Evolutionary conservation across 805 yeast genomes (phyloP).

Genomic region (Starmerella apis): DNA sequence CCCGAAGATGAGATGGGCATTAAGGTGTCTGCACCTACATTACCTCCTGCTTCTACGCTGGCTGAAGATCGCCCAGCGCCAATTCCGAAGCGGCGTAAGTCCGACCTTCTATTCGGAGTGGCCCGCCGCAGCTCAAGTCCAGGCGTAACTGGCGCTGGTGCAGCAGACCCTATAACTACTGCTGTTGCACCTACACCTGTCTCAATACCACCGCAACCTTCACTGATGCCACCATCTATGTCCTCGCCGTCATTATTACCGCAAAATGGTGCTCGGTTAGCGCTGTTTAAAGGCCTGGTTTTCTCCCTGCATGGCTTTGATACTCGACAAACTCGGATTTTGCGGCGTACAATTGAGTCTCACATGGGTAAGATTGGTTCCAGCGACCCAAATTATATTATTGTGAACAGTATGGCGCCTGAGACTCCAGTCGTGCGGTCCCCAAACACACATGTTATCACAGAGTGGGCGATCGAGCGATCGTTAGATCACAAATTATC

Average conservation of each 20-base stretch:
- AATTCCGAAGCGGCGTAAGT: constrained; percentile 12
- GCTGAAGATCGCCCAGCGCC: neutral
- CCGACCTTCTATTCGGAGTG: constrained; percentile 7
- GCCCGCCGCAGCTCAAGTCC: constrained; percentile 4
- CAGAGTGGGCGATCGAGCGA: constrained; percentile 77
- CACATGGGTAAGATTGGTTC: constrained; percentile 35
- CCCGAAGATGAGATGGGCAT: constrained; percentile 10
- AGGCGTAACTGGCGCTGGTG: neutral
- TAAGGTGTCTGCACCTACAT: neutral
- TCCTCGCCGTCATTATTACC: neutral
- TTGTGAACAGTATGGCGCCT: constrained; percentile 27
- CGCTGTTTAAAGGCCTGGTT: constrained; percentile 36
- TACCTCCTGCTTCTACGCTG: neutral
- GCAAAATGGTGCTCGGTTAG: neutral
- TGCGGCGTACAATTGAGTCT: constrained; percentile 38
- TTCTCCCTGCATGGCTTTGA: constrained; percentile 40
- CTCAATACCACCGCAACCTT: neutral
- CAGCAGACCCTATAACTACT: neutral
- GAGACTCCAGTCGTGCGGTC: constrained; percentile 8
- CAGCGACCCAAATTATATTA: constrained; percentile 10
- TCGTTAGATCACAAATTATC: constrained; percentile 48
- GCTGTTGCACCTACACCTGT: neutral
- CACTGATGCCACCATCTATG: neutral
- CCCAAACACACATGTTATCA: constrained; percentile 35
- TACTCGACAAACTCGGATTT: constrained; percentile 32